Evolutionary conservation across 176 grass and related monocot species (phyloP), one percentile per base, ranked within the genome.

Genomic region (Aegilops tauschii): DNA sequence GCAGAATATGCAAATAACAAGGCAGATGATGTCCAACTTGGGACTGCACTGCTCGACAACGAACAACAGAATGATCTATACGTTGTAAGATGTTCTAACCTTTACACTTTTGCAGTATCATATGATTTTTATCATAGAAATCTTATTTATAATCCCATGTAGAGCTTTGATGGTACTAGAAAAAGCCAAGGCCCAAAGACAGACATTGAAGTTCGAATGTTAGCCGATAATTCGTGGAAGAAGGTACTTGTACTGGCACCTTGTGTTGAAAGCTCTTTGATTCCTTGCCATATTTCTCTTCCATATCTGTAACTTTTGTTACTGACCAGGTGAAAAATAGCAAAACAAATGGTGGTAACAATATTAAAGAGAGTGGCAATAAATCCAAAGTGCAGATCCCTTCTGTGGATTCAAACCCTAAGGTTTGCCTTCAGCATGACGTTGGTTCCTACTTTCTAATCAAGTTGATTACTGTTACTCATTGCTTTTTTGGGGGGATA

Each of bases 151-250:
- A 23, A 35, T 77, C 2, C 16, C 36, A 14, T 87, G 59, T 88
- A 98, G 97, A 91, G 78, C 87, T 82, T 98, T 12, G 64, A 90
- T 87, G 94, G 94, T 68, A 88, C 87, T 40, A 65, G 65, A 14
- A 96, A 90, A 68, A 80, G 90, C 81, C 62, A 86, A 49, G 88
- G 88, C 11, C 77, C 83, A 30, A 94, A 96, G 75, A 94, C 92
- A 77, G 92, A 90, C 17, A 93, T 85, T 93, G 97, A 99, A 91
- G 92, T 99, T 93, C 90, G 90, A 85, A 86, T 96, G 76, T 91
- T 96, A 84, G 87, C 80, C 25, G 91, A 86, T 80, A 82, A 85
- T 89, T 91, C 90, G 42, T 99, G 94, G 93, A 99, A 92, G 87
- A 99, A 93, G 97, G 92, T 98, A 64, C 64, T 77, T 68, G 78